Evolutionary conservation across 2,329 filamentous ascomycete species (phyloP).

Genomic region (Coniochaeta sp.): DNA sequence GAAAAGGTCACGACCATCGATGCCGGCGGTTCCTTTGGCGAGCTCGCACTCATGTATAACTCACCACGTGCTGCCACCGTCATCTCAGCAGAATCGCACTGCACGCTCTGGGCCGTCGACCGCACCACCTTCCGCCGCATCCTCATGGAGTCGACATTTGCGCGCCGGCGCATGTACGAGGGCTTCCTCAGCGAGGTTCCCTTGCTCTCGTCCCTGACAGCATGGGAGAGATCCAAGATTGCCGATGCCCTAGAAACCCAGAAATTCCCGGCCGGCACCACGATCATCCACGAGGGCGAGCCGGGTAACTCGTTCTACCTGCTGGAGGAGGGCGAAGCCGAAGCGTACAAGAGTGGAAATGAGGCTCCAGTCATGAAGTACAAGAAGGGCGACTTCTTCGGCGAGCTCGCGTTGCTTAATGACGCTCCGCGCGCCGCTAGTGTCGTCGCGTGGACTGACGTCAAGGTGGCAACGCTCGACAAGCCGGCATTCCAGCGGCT

Average conservation of each 20-base stretch:
- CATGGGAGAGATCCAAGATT: slow-evolving; percentile 95
- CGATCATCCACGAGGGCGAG: slow-evolving; percentile 88
- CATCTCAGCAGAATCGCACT: slow-evolving; percentile 69
- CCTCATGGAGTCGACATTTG: slow-evolving; percentile 96
- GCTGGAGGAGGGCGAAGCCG: slow-evolving; percentile 78
- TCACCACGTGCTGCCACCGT: slow-evolving; percentile 93
- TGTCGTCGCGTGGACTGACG: slow-evolving; percentile 74
- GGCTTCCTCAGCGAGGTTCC: slow-evolving; percentile 93
- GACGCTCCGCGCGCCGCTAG: slow-evolving; percentile 90
- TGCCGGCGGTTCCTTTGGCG: slow-evolving; percentile 88
- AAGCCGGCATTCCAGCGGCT: slow-evolving; percentile 94
- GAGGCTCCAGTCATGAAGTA: slow-evolving; percentile 71
- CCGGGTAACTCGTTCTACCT: slow-evolving; percentile 88
- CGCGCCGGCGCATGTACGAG: slow-evolving; percentile 93
- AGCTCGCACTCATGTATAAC: slow-evolving; percentile 98
- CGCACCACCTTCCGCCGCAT: slow-evolving; percentile 96
- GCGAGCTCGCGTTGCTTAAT: slow-evolving; percentile 87
- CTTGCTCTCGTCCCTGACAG: slow-evolving; percentile 72
- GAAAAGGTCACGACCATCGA: slow-evolving; percentile 74
- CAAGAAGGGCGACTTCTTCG: slow-evolving; percentile 91
- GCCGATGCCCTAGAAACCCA: slow-evolving; percentile 90
- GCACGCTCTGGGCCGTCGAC: slow-evolving; percentile 89
- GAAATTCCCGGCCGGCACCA: slow-evolving; percentile 72
- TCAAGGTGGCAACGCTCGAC: slow-evolving; percentile 87
- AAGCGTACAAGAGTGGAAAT: slow-evolving; percentile 73